Conservation (phyloP, 2,329 filamentous ascomycete species). For the Exophiala oligosperma region DNA sequence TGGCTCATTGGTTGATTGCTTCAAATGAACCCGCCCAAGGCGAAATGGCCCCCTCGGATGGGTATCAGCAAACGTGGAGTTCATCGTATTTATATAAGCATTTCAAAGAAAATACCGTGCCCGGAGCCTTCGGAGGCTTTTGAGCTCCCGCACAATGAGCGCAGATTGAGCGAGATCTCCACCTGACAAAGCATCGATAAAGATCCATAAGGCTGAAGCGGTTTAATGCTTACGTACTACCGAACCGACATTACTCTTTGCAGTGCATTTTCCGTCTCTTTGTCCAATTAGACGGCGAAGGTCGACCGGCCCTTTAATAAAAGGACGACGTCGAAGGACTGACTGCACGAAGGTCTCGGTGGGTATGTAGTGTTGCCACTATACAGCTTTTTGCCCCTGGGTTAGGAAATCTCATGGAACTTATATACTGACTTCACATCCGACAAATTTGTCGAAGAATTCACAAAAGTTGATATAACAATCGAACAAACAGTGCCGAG, state of each 20-base stretch:
- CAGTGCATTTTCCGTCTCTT: neutral
- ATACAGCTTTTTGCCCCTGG: too few relatives aligned
- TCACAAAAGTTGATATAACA: too few relatives aligned
- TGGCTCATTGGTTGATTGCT: too few relatives aligned
- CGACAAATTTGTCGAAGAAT: neutral
- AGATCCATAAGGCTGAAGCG: conserved; percentile 8
- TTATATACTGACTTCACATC: neutral
- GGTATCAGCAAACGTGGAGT: too few relatives aligned
- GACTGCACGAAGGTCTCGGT: too few relatives aligned
- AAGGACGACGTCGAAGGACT: too few relatives aligned
- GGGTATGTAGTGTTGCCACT: too few relatives aligned
- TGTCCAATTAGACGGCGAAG: neutral
- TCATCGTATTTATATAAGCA: neutral
- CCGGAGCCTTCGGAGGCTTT: neutral
- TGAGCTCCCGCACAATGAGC: neutral
- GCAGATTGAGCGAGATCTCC: neutral
- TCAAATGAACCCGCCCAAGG: too few relatives aligned
- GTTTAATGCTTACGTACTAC: conserved; percentile 9
- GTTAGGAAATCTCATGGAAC: too few relatives aligned
- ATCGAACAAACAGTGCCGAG: neutral
- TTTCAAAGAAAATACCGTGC: neutral
- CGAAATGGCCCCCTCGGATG: too few relatives aligned
- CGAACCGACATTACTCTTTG: neutral
- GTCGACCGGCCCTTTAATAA: neutral
- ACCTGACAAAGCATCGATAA: conserved; percentile 5